Evolutionary conservation across 2,329 filamentous ascomycete genomes (phyloP), one percentile per base, ranked within the genome.

Genomic region (Penicillium sp.): DNA sequence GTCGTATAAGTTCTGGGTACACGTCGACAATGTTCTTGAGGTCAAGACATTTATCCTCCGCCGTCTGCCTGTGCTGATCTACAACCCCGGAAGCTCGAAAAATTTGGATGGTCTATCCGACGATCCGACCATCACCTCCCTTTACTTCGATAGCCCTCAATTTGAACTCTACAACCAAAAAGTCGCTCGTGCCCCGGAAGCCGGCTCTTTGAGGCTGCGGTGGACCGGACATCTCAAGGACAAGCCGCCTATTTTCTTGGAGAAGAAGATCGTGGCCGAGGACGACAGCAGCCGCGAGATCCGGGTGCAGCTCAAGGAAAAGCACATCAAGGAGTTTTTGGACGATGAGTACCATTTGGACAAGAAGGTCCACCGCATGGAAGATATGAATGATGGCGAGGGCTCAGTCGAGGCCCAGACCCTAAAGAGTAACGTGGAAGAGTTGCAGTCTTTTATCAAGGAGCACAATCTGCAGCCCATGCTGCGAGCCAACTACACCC

Each of bases 1-100:
- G 20, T 92, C 92, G 4, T 87, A 94, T 78, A 97, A 96, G 78
- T 97, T 96, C 81, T 99, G 95, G 95, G 89, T 99, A 5, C 95
- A 99, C 75, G 86, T 88, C 35, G 95, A 99, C 71, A 98, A 99
- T 77, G 82, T 98, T 31, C 87, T 98, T 67, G 95, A 99, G 79
- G 92, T 98, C 74, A 97, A 98, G 83, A 98, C 95, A 5, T 88
- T 92, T 70, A 96, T 99, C 62, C 85, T 98, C 35, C 91, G 95
- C 63, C 91, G 91, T 59, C 84, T 99, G 22, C 95, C 95, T 0
- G 88, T 96, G 34, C 87, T 99, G 15, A 89, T 99, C 22, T 99
- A 97, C 78, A 97, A 95, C 73, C 89, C 95, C 48, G 89, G 93
- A 67, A 70, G 90, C 1, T 88, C 91, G 35, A 96, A 94, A 77